Conservation (phyloP, 2,329 filamentous ascomycete species). For the Cadophora malorum region DNA sequence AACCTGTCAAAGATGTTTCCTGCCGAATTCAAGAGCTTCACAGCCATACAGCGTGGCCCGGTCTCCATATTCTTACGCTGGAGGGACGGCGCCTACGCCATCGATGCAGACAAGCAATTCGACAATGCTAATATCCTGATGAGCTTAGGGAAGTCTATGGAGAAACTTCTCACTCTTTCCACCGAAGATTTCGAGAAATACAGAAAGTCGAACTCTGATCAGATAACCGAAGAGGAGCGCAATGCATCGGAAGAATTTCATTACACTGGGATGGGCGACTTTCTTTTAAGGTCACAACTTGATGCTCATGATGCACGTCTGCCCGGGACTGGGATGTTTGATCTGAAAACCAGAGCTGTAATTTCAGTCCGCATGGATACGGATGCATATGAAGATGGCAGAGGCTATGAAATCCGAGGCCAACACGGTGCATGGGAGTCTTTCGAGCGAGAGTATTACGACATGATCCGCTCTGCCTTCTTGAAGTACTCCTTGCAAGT, state of each 20-base stretch:
- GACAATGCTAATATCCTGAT: slow-evolving; percentile 86
- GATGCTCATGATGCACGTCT: slow-evolving; percentile 87
- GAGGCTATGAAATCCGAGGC: slow-evolving; percentile 84
- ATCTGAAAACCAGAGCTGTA: slow-evolving; percentile 93
- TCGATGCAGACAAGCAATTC: slow-evolving; percentile 94
- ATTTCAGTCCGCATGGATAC: slow-evolving; percentile 91
- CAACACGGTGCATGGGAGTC: slow-evolving; percentile 84
- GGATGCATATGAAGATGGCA: slow-evolving; percentile 70
- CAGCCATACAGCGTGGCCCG: slow-evolving; percentile 73
- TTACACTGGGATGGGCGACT: slow-evolving; percentile 84
- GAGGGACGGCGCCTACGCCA: slow-evolving; percentile 86
- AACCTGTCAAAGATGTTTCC: slow-evolving; percentile 73
- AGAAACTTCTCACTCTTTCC: slow-evolving; percentile 87
- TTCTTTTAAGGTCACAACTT: slow-evolving; percentile 93
- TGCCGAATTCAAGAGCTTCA: slow-evolving; percentile 69
- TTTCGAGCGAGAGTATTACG: slow-evolving; percentile 93
- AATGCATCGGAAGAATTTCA: slow-evolving; percentile 81
- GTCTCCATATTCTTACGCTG: slow-evolving; percentile 82
- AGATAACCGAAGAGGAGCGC: slow-evolving; percentile 74
- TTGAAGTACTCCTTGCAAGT: slow-evolving; percentile 97
- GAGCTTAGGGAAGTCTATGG: slow-evolving; percentile 94
- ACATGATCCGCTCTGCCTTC: slow-evolving; percentile 94
- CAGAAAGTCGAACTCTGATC: slow-evolving; percentile 69
- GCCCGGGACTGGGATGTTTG: slow-evolving; percentile 92
- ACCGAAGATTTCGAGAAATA: slow-evolving; percentile 88